phyloP scores from a whole-genome alignment of 2,329 filamentous ascomycete species.

The Periconia macrospinosa region DNA sequence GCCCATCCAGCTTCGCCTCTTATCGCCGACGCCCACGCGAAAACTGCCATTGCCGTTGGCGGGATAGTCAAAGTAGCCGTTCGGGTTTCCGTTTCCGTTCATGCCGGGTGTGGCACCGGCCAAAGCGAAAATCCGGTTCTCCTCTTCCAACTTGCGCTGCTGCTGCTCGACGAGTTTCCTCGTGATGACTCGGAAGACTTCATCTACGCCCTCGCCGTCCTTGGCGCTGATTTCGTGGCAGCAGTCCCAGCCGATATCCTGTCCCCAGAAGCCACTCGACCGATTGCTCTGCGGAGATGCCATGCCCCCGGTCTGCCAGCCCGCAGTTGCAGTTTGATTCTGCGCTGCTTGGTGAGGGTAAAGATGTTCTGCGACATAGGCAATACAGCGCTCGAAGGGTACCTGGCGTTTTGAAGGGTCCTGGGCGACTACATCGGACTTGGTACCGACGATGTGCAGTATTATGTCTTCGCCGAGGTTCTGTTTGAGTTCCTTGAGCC shows the following conservation, averaged over 20 bases:
- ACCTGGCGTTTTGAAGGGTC: conserved; percentile 80
- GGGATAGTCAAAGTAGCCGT: conserved; percentile 54
- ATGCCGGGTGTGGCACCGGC: conserved; percentile 50
- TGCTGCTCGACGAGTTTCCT: conserved; percentile 79
- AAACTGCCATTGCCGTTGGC: conserved; percentile 61
- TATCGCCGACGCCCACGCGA: conserved; percentile 60
- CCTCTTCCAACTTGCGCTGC: conserved; percentile 57
- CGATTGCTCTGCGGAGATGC: conserved; percentile 52
- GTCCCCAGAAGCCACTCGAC: conserved; percentile 82
- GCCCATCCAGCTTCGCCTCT: conserved; percentile 68
- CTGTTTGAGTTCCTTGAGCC: conserved; percentile 81
- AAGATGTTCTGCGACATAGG: conserved; percentile 90
- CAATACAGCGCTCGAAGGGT: conserved; percentile 92
- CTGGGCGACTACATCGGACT: conserved; percentile 78
- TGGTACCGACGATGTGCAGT: conserved; percentile 86
- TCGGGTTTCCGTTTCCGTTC: conserved; percentile 30
- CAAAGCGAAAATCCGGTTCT: conserved; percentile 48
- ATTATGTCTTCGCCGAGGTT: conserved; percentile 78
- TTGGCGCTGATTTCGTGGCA: conserved; percentile 97
- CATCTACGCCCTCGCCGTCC: conserved; percentile 92
- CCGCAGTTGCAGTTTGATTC: conserved; percentile 31
- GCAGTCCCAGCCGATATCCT: conserved; percentile 93
- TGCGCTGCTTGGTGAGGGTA: conserved; percentile 61
- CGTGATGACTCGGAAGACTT: conserved; percentile 90
- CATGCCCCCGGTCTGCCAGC: conserved; percentile 46